These are phyloP conservation scores for Lactifluus hygrophoroides DNA, from an alignment of 768 basidiomycete species.

Conservation along the genomic window DNA sequence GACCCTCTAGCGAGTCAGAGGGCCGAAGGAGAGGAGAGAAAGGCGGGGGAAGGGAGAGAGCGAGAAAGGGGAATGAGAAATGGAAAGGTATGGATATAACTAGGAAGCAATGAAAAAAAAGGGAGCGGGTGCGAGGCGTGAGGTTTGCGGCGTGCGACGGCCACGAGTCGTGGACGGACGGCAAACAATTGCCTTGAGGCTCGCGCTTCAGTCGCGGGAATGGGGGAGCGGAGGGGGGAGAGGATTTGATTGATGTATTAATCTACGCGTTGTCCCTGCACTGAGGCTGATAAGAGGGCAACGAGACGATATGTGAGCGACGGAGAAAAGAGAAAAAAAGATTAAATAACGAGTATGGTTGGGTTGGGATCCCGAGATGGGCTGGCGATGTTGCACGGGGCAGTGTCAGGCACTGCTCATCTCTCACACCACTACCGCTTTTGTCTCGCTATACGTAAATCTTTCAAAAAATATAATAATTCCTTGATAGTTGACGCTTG, in stretches of 20 bases:
- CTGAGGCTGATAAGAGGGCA: neutral
- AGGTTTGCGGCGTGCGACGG: conserved; percentile 28
- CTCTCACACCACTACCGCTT: neutral
- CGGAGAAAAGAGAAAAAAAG: neutral
- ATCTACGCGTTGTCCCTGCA: neutral
- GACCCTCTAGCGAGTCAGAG: conserved; percentile 24
- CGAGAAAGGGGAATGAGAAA: conserved; percentile 22
- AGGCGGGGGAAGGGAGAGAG: conserved; percentile 21
- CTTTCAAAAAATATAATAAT: neutral
- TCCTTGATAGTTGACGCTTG: too few species aligned
- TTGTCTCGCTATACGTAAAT: conserved; percentile 1
- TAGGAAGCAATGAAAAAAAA: conserved; percentile 20
- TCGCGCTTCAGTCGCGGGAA: conserved; percentile 20
- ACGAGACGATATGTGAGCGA: neutral
- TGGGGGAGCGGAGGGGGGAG: conserved; percentile 9
- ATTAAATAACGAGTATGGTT: neutral
- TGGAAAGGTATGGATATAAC: conserved; percentile 16
- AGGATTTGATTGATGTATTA: neutral
- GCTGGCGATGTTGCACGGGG: neutral
- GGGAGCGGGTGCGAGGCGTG: conserved; percentile 25
- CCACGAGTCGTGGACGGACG: conserved; percentile 30
- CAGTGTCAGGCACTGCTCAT: conserved; percentile 5
- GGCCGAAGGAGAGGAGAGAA: conserved; percentile 23
- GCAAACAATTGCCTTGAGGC: conserved; percentile 14
- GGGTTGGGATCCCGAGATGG: neutral